Evolutionary conservation across 495 filamentous ascomycete species (phyloP).

Genomic region (Aspergillus steynii): DNA sequence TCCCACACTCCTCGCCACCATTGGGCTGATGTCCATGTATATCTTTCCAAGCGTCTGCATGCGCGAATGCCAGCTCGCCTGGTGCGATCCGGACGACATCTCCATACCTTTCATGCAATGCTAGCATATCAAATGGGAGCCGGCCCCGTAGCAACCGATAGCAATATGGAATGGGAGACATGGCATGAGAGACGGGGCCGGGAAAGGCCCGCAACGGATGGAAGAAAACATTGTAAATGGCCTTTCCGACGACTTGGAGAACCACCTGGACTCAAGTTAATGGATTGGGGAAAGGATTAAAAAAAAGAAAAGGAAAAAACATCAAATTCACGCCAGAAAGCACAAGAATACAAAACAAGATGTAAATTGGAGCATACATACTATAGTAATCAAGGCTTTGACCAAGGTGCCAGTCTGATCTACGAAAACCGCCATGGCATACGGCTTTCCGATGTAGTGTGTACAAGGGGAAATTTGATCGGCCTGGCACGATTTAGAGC

Average conservation of each 20-base stretch:
- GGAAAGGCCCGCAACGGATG: constrained; percentile 48
- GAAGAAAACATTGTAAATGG: constrained; percentile 46
- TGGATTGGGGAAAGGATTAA: neutral
- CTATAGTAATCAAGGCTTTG: neutral
- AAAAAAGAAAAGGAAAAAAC: neutral
- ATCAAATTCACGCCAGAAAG: too few species aligned
- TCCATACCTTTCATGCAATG: constrained; percentile 51
- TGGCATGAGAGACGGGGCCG: neutral
- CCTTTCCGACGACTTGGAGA: neutral
- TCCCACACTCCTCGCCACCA: constrained; percentile 18
- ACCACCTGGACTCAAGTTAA: neutral
- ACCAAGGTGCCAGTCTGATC: neutral
- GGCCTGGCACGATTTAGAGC: neutral
- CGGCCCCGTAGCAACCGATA: neutral
- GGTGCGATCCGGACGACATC: constrained; percentile 55
- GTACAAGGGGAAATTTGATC: neutral
- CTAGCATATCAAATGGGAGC: neutral
- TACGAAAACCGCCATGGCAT: neutral
- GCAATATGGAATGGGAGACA: neutral
- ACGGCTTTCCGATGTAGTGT: neutral
- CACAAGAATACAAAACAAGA: neutral
- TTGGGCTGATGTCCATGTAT: constrained; percentile 49
- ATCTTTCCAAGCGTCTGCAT: constrained; percentile 54
- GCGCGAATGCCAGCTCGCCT: constrained; percentile 50
- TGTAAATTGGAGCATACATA: neutral